A percentile compares a stretch with the other conserved stretches of the same genome.
Evolutionary conservation across 257 asterid genomes (phyloP).

Genomic region (Datura wrightii): DNA sequence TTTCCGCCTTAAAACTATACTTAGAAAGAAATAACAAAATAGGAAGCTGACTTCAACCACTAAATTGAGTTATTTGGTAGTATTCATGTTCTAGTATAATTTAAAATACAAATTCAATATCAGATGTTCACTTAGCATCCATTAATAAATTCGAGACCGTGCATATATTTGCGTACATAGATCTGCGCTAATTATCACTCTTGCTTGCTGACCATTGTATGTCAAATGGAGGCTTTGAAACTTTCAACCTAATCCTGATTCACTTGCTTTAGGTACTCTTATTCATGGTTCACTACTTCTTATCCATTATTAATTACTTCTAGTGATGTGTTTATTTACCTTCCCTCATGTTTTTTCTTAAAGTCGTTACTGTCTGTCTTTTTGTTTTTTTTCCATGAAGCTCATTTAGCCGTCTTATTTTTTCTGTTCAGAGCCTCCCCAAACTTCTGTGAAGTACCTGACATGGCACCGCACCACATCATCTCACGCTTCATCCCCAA

Average conservation of each 20-base stretch:
- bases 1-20: neutral
- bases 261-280: neutral
- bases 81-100: neutral
- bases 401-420: conserved; percentile 23
- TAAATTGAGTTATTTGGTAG: conserved; percentile 15
- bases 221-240: neutral
- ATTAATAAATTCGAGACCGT: conserved; percentile 14
- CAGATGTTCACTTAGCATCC: neutral
- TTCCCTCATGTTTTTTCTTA: neutral
- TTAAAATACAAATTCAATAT: neutral
- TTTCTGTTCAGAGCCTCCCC: conserved; percentile 66
- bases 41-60: neutral
- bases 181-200: neutral
- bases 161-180: neutral
- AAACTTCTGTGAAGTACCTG: conserved; percentile 76
- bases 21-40: conserved; percentile 10
- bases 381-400: neutral
- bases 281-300: neutral
- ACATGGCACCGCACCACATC: conserved; percentile 95
- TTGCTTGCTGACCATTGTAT: conserved; percentile 1
- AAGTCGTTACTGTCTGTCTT: neutral
- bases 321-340: neutral
- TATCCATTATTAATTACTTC: too few relatives aligned
- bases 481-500: conserved; percentile 85
- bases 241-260: neutral